These are phyloP conservation scores for Mucor indicus DNA, from an alignment of 371 early-diverging fungal species.

Conservation along the genomic window DNA sequence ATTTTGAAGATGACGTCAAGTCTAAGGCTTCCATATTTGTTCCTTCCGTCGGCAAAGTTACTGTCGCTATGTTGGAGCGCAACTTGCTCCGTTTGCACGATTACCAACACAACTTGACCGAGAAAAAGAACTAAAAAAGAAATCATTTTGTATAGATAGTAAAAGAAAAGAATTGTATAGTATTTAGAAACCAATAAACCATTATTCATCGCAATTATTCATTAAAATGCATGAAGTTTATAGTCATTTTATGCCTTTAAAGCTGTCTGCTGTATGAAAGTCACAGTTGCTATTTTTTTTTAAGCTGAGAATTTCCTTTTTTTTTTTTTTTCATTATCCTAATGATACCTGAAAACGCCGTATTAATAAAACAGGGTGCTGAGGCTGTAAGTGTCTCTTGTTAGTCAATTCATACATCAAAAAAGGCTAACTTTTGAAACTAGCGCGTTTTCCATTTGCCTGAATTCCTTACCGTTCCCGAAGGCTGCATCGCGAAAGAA, in stretches of 20 bases:
- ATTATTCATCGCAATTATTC: no score
- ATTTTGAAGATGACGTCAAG: slow-evolving; percentile 87
- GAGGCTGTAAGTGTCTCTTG: slow-evolving; percentile 25
- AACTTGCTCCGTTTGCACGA: slow-evolving; percentile 86
- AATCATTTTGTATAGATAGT: no score
- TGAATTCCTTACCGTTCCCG: slow-evolving; percentile 15
- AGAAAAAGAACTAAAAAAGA: slow-evolving; percentile 15
- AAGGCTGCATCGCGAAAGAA: slow-evolving; percentile 55
- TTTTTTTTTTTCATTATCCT: no score
- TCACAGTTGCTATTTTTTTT: no score
- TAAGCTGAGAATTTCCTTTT: no score
- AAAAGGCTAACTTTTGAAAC: background rate
- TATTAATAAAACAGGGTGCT: slow-evolving; percentile 36
- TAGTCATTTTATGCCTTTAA: no score
- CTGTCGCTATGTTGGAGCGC: slow-evolving; percentile 95
- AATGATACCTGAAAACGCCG: slow-evolving; percentile 17
- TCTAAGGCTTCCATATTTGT: slow-evolving; percentile 90
- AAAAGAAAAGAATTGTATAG: no score
- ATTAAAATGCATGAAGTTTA: no score
- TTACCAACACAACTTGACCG: slow-evolving; percentile 48
- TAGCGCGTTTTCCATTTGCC: slow-evolving; percentile 25
- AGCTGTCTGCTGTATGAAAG: no score
- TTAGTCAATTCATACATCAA: background rate
- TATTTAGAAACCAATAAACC: no score
- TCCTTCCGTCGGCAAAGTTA: slow-evolving; percentile 96